Base-by-base conservation (phyloP, 2,329 filamentous ascomycete genomes). In the Exophiala lecanii-corni region DNA sequence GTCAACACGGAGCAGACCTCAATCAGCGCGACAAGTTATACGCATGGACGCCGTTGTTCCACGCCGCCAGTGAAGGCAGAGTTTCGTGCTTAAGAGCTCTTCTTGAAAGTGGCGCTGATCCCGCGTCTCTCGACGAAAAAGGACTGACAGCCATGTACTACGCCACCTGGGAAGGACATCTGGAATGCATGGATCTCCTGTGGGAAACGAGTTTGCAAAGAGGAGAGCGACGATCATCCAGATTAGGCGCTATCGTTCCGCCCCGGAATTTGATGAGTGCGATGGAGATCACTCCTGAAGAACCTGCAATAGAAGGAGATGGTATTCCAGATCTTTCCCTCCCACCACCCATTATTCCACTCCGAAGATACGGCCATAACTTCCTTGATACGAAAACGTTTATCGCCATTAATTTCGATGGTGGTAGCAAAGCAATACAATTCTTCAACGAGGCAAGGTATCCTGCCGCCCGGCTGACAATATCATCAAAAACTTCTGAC, bases 391-490 rank as follows among this genome's bases (percentile, higher is more conserved):
- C 88, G 20, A 98, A 97, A 69, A 94, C 89, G 0, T 94, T 96
- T 51, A 82, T 98, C 9, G 87, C 96, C 58, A 84, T 98, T 52
- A 87, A 78, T 55, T 97, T 98, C 58, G 87, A 91, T 39, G 82
- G 84, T 47, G 72, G 78, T 18, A 81, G 76, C 37, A 76, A 92
- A 37, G 86, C 92, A 0, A 82, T 98, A 39, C 69, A 86, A n/a
- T 98, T 98, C 67, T 96, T 97, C 69, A 91, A 96, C 60, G 86
- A 94, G 56, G 89, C 87, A 60, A 95, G 96, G 62, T 95, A 98
- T 58, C 92, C 92, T 13, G 92, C 92, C 15, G 88, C 92, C 39
- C 83, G 92, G 39, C 76, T 98, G 42, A 97, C 92, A 0, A 94
- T 98, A 48, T 97, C 92, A 1, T 96, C 91, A 33, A 97, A 98